Percentiles rank a stretch among this genome's conserved stretches.
Conservation (phyloP, 2,329 filamentous ascomycete species). For the Xylaria sp. region DNA sequence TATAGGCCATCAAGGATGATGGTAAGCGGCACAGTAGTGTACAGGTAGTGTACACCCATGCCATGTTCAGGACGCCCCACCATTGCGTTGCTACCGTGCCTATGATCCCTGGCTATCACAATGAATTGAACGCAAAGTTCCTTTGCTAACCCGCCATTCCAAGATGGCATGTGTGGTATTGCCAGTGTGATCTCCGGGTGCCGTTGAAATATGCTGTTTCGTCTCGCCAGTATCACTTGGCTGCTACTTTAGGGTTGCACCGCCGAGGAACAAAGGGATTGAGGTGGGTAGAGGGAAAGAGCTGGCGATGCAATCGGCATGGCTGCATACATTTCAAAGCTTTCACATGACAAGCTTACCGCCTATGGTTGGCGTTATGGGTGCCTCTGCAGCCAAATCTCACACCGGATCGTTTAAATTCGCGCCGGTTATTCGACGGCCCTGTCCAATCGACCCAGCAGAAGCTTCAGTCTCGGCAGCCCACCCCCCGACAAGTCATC, state of each 20-base stretch:
- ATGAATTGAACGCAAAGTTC: background rate
- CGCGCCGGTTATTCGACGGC: conserved; percentile 41
- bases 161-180: conserved; percentile 13
- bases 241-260: conserved; percentile 33
- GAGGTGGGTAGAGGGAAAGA: conserved; percentile 35
- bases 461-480: conserved; percentile 28
- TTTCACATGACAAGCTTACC: conserved; percentile 35
- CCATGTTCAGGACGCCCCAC: conserved; percentile 18
- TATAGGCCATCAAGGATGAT: conserved; percentile 19
- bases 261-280: conserved; percentile 17
- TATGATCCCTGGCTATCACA: conserved; percentile 15
- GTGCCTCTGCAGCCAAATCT: conserved; percentile 42
- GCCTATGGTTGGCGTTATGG: conserved; percentile 21
- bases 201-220: conserved; percentile 13
- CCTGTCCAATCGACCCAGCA: conserved; percentile 39
- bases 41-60: conserved; percentile 9
- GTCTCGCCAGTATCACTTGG: conserved; percentile 30
- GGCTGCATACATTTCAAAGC: conserved; percentile 33
- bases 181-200: conserved; percentile 14
- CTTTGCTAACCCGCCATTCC: conserved; percentile 16
- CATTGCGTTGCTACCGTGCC: conserved; percentile 9
- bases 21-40: conserved; percentile 19
- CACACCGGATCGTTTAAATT: conserved; percentile 46
- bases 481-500: conserved; percentile 26
- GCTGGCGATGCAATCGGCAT: conserved; percentile 42